Percentiles rank a stretch among this genome's conserved stretches.
Conservation (phyloP, 2,329 filamentous ascomycete species). For the Curvularia verruculosa region DNA sequence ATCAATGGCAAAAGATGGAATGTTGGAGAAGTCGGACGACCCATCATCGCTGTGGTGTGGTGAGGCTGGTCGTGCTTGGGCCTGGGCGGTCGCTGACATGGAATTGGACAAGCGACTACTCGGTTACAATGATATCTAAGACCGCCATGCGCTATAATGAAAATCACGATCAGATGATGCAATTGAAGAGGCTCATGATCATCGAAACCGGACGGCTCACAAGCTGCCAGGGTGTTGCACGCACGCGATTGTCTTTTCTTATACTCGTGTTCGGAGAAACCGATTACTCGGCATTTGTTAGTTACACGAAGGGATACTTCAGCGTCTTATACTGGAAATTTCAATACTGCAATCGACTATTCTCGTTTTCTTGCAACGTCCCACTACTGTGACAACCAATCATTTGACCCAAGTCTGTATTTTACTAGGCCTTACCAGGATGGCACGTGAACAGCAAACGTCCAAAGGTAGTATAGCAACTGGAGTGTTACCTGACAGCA, state of each 20-base stretch:
- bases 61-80: constrained; percentile 57
- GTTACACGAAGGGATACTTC: constrained; percentile 9
- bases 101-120: constrained; percentile 55
- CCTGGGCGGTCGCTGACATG: constrained; percentile 55
- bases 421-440: neutral
- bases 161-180: neutral
- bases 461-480: neutral
- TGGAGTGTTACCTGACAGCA: neutral
- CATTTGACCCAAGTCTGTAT: neutral
- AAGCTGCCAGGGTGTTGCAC: constrained; percentile 4
- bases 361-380: constrained; percentile 6
- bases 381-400: constrained; percentile 1
- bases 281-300: constrained; percentile 10
- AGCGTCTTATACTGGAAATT: neutral
- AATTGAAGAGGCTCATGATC: constrained; percentile 28
- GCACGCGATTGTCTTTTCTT: neutral
- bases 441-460: neutral
- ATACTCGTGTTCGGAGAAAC: constrained; percentile 5
- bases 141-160: neutral
- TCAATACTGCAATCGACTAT: constrained; percentile 5
- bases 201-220: constrained; percentile 29
- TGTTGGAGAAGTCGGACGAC: constrained; percentile 59
- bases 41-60: constrained; percentile 59
- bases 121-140: constrained; percentile 58
- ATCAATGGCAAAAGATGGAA: constrained; percentile 58